Percentiles rank a stretch among this genome's conserved stretches.
phyloP scores from a whole-genome alignment of 495 filamentous ascomycete genomes.

The Barbatosphaeria neglecta region DNA sequence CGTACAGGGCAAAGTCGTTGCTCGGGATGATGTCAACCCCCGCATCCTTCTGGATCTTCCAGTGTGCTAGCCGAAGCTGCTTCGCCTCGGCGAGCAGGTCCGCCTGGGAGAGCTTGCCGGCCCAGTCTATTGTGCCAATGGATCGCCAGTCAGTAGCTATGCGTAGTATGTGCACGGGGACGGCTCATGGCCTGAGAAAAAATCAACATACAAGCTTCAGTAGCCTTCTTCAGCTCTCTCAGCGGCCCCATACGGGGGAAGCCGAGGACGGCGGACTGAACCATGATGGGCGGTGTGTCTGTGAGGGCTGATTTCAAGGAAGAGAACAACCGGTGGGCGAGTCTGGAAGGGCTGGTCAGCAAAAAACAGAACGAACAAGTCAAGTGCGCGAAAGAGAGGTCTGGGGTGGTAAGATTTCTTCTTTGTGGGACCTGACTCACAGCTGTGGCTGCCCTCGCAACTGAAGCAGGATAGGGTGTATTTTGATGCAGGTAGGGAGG shows the following conservation, averaged over 20 bases:
- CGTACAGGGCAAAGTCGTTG: constrained; percentile 99
- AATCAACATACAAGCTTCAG: constrained; percentile 53
- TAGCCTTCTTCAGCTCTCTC: constrained; percentile 99
- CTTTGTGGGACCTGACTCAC: not conserved
- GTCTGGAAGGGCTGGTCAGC: not conserved
- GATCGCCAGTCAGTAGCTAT: too few species aligned
- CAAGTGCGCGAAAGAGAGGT: too few species aligned
- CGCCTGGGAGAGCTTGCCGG: constrained; percentile 76
- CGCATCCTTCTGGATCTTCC: constrained; percentile 97
- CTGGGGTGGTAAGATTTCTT: too few species aligned
- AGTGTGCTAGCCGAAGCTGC: constrained; percentile 89
- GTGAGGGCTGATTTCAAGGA: constrained; percentile 5
- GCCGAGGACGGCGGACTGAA: constrained; percentile 48
- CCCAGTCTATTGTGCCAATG: constrained; percentile 68
- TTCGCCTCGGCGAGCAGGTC: constrained; percentile 89
- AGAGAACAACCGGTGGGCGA: not conserved
- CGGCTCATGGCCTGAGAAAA: not conserved
- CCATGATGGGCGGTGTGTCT: constrained; percentile 49
- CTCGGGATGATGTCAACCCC: constrained; percentile 94
- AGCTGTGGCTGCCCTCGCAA: not conserved
- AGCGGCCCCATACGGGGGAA: constrained; percentile 81
- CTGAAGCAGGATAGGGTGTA: not conserved
- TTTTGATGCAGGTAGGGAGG: not conserved
- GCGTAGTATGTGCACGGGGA: too few species aligned
- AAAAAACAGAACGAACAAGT: too few species aligned